Conservation (phyloP, 2,329 filamentous ascomycete species). For the Aspergillus costaricaensis region DNA sequence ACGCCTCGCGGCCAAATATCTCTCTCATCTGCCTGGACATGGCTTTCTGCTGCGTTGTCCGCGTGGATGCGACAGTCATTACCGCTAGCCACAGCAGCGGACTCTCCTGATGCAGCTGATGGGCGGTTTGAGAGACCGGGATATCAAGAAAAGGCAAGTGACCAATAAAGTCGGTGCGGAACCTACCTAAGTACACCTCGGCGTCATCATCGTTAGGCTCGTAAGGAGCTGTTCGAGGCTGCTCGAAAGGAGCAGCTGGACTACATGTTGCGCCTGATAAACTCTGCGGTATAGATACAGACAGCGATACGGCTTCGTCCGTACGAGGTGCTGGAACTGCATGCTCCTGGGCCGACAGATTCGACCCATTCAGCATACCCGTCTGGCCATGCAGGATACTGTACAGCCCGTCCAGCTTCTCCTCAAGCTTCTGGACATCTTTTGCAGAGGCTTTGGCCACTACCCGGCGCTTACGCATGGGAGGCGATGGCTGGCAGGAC, state of each 20-base stretch:
- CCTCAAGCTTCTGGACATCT: constrained; percentile 5
- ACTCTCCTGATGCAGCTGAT: background rate
- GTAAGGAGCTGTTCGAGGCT: background rate
- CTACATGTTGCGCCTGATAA: background rate
- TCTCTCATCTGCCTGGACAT: constrained; percentile 1
- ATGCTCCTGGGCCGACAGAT: background rate
- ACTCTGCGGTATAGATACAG: background rate
- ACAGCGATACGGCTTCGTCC: background rate
- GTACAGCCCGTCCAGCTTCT: constrained; percentile 5
- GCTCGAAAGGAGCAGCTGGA: background rate
- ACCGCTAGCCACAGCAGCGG: constrained; percentile 6
- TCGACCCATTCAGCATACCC: background rate
- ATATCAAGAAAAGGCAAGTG: background rate
- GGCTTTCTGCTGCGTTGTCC: background rate
- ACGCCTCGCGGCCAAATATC: constrained; percentile 2
- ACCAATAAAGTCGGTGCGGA: background rate
- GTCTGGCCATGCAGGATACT: background rate
- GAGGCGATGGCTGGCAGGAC: constrained; percentile 3
- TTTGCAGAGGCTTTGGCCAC: background rate
- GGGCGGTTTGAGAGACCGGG: background rate
- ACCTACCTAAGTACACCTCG: background rate
- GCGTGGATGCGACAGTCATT: constrained; percentile 5
- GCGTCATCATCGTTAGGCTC: background rate
- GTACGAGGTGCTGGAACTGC: background rate
- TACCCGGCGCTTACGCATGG: background rate